These are phyloP conservation scores for Plectosphaerella cucumerina DNA, from an alignment of 2,329 filamentous ascomycete genomes.

Conservation along the genomic window DNA sequence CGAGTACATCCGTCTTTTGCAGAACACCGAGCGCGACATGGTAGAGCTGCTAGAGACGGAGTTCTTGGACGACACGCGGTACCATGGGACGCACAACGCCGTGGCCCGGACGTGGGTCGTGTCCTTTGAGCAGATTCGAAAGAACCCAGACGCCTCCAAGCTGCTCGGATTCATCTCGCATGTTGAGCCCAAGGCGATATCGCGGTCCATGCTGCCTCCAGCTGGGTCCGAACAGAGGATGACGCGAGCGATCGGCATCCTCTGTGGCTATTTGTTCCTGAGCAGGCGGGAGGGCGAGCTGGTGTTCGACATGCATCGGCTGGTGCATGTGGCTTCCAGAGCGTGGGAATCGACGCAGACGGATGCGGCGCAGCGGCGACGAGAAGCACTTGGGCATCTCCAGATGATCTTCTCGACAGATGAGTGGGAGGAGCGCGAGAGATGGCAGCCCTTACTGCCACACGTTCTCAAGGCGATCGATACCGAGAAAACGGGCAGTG, in stretches of 20 bases:
- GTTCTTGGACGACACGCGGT: constrained; percentile 26
- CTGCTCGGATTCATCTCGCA: constrained; percentile 33
- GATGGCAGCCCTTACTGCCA: constrained; percentile 1
- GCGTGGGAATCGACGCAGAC: constrained; percentile 20
- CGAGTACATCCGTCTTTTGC: constrained; percentile 28
- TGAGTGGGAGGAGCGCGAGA: constrained; percentile 4
- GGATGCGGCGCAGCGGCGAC: not conserved
- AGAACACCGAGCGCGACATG: constrained; percentile 21
- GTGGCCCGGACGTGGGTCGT: constrained; percentile 34
- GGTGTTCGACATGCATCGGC: constrained; percentile 29
- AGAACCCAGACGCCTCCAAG: constrained; percentile 23
- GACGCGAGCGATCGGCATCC: constrained; percentile 22
- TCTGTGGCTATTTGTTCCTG: constrained; percentile 28
- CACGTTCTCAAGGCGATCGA: not conserved
- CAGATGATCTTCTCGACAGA: not conserved
- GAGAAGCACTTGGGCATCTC: constrained; percentile 2
- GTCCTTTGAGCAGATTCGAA: constrained; percentile 32
- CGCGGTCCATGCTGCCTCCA: constrained; percentile 24
- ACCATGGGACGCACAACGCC: constrained; percentile 24
- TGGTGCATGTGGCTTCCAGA: constrained; percentile 27
- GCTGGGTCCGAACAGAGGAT: constrained; percentile 8
- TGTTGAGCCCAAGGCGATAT: constrained; percentile 34
- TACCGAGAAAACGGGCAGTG: not conserved
- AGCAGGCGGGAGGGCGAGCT: constrained; percentile 15
- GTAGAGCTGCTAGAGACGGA: constrained; percentile 26